Evolutionary conservation across 208 protist genomes (phyloP), one percentile per base, ranked within the genome.

Genomic region (Porcisia hertigi): DNA sequence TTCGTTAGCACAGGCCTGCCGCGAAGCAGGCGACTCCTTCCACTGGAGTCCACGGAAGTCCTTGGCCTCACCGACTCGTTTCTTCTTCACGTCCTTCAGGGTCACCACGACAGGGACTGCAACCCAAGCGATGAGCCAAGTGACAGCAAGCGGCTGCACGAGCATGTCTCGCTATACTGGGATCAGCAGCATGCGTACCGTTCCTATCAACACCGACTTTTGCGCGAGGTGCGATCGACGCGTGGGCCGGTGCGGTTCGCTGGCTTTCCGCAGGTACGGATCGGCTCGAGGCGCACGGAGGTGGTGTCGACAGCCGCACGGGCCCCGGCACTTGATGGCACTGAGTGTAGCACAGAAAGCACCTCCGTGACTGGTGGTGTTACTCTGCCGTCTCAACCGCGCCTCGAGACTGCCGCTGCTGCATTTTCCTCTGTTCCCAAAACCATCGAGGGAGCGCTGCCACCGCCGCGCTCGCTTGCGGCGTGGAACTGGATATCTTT

Each of bases 21-120:
- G 6, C 89, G 89, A 41, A 84, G 83, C 47, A 83, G 89, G 53
- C 82, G 89, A 23, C 74, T 93, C 45, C 83, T 93, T 16, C 89
- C 89, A 20, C 78, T 93, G 20, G 84, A 89, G 54, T 82, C 81
- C 9, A 60, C 70, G 14, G 67, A 79, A 5, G 87, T 83, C 1
- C 79, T 93, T 12, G 34, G 57, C 41, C 65, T 70, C 18, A 84
- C 85, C 0, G 76, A 82, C 20, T 72, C 72, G 43, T 88, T 82
- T 67, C 79, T 73, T 8, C 63, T 84, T 0, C 80, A 86, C 64
- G 71, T 91, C 25, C 75, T 93, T 14, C 67, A 84, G 36, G 62
- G 41, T 23, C 57, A 80, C 25, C 9, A 45, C 55, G 80, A 86
- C 18, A 55, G 74, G 1, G 81, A 80, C 52, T 30, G 30, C 1